phyloP scores from a whole-genome alignment of 2,329 filamentous ascomycete genomes.

The Aspergillus texensis region DNA sequence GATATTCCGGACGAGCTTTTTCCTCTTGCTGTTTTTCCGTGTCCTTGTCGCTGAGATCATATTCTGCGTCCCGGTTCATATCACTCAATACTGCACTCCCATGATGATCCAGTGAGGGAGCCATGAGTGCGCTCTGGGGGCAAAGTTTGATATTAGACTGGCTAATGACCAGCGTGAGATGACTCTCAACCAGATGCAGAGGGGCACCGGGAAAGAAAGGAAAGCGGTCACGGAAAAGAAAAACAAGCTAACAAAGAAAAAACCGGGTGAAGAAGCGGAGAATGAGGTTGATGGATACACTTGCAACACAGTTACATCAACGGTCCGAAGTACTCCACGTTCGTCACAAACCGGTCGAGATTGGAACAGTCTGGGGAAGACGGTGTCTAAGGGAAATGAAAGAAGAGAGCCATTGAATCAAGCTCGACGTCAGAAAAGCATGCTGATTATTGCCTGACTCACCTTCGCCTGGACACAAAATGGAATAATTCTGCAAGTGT shows the following conservation, averaged over 20 bases:
- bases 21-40: conserved; percentile 19
- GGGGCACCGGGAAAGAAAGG: not conserved
- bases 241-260: not conserved
- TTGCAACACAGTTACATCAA: not conserved
- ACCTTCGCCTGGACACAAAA: not conserved
- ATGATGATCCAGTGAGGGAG: not conserved
- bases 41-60: conserved; percentile 14
- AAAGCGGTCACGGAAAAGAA: not conserved
- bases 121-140: not conserved
- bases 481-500: not conserved
- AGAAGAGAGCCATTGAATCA: not conserved
- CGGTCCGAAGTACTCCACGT: not conserved
- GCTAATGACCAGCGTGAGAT: not conserved
- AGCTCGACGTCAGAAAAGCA: not conserved
- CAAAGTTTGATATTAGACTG: not conserved
- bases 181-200: not conserved
- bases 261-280: not conserved
- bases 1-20: conserved; percentile 6
- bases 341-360: not conserved
- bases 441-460: not conserved
- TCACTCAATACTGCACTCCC: not conserved
- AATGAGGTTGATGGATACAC: not conserved
- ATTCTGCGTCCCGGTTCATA: not conserved
- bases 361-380: not conserved
- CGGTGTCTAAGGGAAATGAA: not conserved